A percentile compares a stretch with the other conserved stretches of the same genome.
Conservation (phyloP, 495 filamentous ascomycete species). For the Lophiotrema nucula region DNA sequence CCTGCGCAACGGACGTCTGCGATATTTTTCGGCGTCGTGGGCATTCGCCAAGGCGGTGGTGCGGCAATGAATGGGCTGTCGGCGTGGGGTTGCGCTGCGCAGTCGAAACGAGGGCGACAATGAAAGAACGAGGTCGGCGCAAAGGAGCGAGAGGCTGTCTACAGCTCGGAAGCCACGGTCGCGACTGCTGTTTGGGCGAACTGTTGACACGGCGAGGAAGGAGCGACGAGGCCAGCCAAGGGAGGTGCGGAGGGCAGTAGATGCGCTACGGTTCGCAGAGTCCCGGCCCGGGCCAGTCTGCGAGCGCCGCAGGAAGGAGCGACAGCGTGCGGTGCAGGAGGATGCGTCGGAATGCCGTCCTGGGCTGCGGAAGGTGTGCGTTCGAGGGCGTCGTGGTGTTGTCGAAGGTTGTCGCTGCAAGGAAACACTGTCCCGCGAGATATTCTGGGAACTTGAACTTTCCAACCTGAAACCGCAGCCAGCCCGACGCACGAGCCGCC, state of each 20-base stretch:
- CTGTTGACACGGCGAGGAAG: conserved; percentile 1
- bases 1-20: neutral
- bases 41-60: conserved; percentile 10
- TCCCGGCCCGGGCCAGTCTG: conserved; percentile 6
- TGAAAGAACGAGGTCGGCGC: conserved; percentile 3
- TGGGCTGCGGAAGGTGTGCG: neutral
- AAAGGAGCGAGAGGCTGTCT: conserved; percentile 6
- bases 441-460: no score
- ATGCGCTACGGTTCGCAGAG: conserved; percentile 10
- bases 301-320: conserved; percentile 16
- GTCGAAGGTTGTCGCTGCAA: no score
- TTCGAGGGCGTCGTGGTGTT: neutral
- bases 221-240: conserved; percentile 4
- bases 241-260: conserved; percentile 10
- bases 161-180: neutral
- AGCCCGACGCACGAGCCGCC: no score
- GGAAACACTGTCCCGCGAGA: no score
- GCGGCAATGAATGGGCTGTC: conserved; percentile 11
- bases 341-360: neutral
- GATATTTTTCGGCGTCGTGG: neutral
- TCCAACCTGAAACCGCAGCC: no score
- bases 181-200: neutral
- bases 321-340: neutral
- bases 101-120: neutral
- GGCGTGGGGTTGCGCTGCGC: neutral